Evolutionary conservation across 2,329 filamentous ascomycete genomes (phyloP).

Genomic region (Fusarium algeriense): DNA sequence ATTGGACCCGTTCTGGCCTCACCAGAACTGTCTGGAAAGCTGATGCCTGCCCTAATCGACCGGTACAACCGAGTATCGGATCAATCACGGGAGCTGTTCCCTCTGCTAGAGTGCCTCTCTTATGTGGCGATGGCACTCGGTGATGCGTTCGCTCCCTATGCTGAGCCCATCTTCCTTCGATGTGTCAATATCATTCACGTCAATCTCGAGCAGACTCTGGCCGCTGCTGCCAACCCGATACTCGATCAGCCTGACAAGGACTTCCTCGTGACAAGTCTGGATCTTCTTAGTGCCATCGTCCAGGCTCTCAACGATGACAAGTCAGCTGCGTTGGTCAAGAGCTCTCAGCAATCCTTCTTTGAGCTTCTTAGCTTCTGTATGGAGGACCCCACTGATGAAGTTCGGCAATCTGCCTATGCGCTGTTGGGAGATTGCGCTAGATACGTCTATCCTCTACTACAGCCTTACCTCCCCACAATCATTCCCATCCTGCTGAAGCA

Average conservation of each 20-base stretch:
- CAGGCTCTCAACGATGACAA: constrained; percentile 84
- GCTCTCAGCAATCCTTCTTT: constrained; percentile 86
- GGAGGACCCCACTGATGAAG: constrained; percentile 90
- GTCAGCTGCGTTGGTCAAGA: constrained; percentile 80
- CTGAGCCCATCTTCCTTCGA: constrained; percentile 85
- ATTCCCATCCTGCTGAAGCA: constrained; percentile 88
- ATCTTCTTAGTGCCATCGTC: constrained; percentile 91
- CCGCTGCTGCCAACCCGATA: constrained; percentile 74
- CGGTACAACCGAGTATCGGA: constrained; percentile 90
- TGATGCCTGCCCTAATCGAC: constrained; percentile 93
- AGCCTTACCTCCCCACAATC: constrained; percentile 77
- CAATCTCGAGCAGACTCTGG: constrained; percentile 85
- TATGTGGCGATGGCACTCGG: constrained; percentile 92
- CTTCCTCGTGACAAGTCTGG: constrained; percentile 94
- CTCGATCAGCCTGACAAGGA: constrained; percentile 92
- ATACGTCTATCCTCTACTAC: constrained; percentile 86
- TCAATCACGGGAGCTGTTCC: constrained; percentile 92
- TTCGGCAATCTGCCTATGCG: constrained; percentile 95
- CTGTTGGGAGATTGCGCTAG: constrained; percentile 94
- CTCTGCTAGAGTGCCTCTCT: constrained; percentile 93
- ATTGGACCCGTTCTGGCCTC: constrained; percentile 85
- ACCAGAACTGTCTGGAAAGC: constrained; percentile 81
- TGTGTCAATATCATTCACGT: constrained; percentile 92
- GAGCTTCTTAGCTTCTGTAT: constrained; percentile 92
- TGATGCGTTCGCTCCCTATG: constrained; percentile 84